A percentile compares a stretch with the other conserved stretches of the same genome.
These are phyloP conservation scores for Durusdinium trenchii DNA, from an alignment of 73 alveolate species.

Conservation along the genomic window DNA sequence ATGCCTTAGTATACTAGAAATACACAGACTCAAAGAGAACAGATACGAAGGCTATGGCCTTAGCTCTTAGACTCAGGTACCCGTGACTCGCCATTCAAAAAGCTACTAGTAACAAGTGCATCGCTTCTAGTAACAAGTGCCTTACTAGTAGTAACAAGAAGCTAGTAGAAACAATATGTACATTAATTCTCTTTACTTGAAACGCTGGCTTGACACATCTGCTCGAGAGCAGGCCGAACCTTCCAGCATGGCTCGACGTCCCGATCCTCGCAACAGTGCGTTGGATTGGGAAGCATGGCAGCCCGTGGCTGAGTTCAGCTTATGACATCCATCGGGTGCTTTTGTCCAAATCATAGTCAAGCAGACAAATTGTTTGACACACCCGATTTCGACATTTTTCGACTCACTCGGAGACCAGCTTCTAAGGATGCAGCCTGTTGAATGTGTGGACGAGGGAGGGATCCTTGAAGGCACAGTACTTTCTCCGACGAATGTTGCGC, in stretches of 20 bases:
- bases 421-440: slow-evolving; percentile 18
- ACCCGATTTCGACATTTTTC: too few relatives aligned
- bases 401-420: too few relatives aligned
- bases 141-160: not conserved
- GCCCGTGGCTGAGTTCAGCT: not conserved
- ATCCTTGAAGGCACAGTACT: too few relatives aligned
- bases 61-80: not conserved
- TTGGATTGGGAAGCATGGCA: slow-evolving; percentile 89
- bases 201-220: too few relatives aligned
- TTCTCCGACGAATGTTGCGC: too few relatives aligned
- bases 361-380: too few relatives aligned
- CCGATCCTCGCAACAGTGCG: slow-evolving; percentile 64
- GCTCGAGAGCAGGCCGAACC: slow-evolving; percentile 55
- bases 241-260: slow-evolving; percentile 31
- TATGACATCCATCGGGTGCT: too few relatives aligned
- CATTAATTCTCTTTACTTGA: too few relatives aligned
- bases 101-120: not conserved
- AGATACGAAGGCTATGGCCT: not conserved
- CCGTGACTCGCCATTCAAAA: not conserved
- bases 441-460: not conserved
- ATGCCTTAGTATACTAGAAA: not conserved
- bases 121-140: not conserved
- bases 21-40: not conserved
- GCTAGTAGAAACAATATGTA: too few relatives aligned
- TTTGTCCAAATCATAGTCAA: too few relatives aligned